Percentiles rank a stretch among this genome's conserved stretches.
phyloP scores from a whole-genome alignment of 148 eudicot genomes.

The Dianthus caryophyllus region DNA sequence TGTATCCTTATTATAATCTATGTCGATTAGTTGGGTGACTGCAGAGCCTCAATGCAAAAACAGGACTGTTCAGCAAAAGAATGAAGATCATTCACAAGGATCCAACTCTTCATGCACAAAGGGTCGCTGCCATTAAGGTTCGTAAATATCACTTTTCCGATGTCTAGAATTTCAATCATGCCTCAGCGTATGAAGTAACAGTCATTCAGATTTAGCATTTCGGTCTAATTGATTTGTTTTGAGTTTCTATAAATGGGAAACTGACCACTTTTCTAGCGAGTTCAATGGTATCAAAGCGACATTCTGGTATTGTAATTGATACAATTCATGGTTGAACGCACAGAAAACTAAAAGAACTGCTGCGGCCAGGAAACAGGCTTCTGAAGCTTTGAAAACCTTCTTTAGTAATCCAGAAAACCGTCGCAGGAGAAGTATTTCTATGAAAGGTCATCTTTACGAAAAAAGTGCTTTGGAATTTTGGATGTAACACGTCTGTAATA shows the following conservation, averaged over 20 bases:
- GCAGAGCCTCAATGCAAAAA: conserved; percentile 98
- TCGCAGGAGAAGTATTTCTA: conserved; percentile 74
- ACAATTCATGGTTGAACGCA: conserved; percentile 5
- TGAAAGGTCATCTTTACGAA: conserved; percentile 53
- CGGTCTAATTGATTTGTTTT: background rate
- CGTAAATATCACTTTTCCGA: background rate
- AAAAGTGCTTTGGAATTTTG: too few relatives aligned
- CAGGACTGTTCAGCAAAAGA: conserved; percentile 86
- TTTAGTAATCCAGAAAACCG: conserved; percentile 88
- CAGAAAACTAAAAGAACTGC: conserved; percentile 73
- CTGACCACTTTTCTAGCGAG: background rate
- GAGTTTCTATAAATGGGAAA: background rate
- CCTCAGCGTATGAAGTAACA: background rate
- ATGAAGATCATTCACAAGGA: conserved; percentile 91
- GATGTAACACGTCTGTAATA: too few relatives aligned
- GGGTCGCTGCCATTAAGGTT: conserved; percentile 95
- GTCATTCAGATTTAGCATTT: background rate
- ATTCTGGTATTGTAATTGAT: conserved; percentile 1
- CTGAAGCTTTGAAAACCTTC: conserved; percentile 75
- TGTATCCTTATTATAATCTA: conserved; percentile 39
- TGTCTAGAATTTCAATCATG: background rate
- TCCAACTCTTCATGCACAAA: conserved; percentile 81
- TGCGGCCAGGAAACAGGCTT: conserved; percentile 77
- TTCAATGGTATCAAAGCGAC: background rate
- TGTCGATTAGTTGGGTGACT: conserved; percentile 76